Conservation (phyloP, 169 alveolate species). For the Plasmodium gallinaceum region DNA sequence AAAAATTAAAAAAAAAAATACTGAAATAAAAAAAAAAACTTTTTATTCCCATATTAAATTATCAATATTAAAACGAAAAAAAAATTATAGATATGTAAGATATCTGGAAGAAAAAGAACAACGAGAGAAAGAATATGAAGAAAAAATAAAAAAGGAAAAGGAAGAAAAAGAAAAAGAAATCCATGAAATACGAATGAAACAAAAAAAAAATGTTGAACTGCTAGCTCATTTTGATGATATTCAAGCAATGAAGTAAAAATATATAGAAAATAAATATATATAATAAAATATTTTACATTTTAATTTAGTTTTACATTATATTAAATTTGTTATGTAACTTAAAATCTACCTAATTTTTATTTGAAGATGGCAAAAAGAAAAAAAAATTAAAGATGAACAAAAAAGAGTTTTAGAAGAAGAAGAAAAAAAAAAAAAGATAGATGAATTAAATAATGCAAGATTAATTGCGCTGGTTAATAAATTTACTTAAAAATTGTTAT, state of each 20-base stretch:
- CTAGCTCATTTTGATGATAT: slow-evolving; percentile 70
- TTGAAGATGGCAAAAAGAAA: slow-evolving; percentile 71
- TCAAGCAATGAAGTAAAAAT: slow-evolving; percentile 64
- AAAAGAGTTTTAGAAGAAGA: slow-evolving; percentile 52
- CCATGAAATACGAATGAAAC: slow-evolving; percentile 71
- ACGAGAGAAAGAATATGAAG: slow-evolving; percentile 69
- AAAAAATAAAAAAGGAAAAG: slow-evolving; percentile 50
- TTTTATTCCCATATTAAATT: not conserved
- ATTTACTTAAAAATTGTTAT: not conserved
- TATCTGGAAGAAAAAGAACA: slow-evolving; percentile 51
- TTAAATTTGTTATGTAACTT: not conserved
- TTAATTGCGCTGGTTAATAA: slow-evolving; percentile 60
- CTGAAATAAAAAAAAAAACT: not conserved
- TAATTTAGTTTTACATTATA: not conserved
- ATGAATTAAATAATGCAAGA: slow-evolving; percentile 66
- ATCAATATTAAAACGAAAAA: not conserved
- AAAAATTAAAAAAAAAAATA: slow-evolving; percentile 10
- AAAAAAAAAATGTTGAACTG: slow-evolving; percentile 61
- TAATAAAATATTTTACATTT: not conserved
- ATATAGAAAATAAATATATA: not conserved
- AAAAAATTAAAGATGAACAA: slow-evolving; percentile 47
- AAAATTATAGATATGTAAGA: slow-evolving; percentile 22
- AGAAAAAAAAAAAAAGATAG: slow-evolving; percentile 45
- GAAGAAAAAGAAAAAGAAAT: slow-evolving; percentile 67
- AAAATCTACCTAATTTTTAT: not conserved